Conservation (phyloP, 2,329 filamentous ascomycete genomes). For the Colletotrichum australisinense region DNA sequence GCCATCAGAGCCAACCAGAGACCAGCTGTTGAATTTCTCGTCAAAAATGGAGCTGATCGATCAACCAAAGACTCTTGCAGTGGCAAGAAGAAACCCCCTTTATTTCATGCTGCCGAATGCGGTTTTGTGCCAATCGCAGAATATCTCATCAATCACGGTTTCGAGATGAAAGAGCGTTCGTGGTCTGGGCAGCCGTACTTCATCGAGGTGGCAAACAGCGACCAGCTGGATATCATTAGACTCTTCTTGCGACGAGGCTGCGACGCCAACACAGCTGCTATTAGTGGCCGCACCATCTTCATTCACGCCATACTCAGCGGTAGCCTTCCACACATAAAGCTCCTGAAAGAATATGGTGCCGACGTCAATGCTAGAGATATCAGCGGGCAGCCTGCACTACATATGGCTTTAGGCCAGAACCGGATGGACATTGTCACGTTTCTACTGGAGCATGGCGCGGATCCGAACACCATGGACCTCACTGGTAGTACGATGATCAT, state of each 20-base stretch:
- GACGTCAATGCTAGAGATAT: constrained; percentile 44
- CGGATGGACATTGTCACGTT: constrained; percentile 46
- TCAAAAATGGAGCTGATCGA: constrained; percentile 45
- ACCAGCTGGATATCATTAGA: constrained; percentile 32
- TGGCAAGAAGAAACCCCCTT: constrained; percentile 38
- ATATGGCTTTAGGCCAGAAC: constrained; percentile 41
- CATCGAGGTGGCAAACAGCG: constrained; percentile 31
- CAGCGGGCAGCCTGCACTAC: constrained; percentile 39
- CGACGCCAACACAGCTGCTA: constrained; percentile 43
- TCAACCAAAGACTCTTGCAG: constrained; percentile 32
- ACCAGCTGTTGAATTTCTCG: constrained; percentile 45
- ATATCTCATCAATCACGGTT: constrained; percentile 34
- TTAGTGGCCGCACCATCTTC: constrained; percentile 45
- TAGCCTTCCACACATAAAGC: constrained; percentile 26
- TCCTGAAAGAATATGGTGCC: constrained; percentile 31
- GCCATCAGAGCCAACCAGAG: constrained; percentile 47
- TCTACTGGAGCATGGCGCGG: constrained; percentile 49
- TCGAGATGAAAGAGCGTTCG: constrained; percentile 32
- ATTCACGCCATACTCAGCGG: constrained; percentile 41
- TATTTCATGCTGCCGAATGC: constrained; percentile 39
- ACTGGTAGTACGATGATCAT: constrained; percentile 47
- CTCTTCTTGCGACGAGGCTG: constrained; percentile 49
- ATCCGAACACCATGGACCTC: constrained; percentile 43
- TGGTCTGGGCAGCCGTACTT: constrained; percentile 30
- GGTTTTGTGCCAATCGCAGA: constrained; percentile 28